A percentile compares a stretch with the other conserved stretches of the same genome.
These are phyloP conservation scores for Aspergillus sparsus DNA, from an alignment of 495 filamentous ascomycete genomes.

Conservation along the genomic window DNA sequence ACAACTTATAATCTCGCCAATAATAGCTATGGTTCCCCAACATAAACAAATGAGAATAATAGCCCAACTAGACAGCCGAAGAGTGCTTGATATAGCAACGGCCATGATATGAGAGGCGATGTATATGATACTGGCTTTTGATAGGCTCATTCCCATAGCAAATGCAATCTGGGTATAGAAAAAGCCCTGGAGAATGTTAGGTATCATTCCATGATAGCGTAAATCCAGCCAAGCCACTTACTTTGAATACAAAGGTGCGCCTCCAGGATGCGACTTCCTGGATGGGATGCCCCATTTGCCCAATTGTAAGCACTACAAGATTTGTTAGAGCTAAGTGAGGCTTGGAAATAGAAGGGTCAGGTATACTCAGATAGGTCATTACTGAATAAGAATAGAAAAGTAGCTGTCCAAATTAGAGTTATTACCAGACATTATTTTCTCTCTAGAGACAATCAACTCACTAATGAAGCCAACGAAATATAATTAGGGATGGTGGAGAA, in stretches of 20 bases:
- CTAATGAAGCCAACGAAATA: conserved; percentile 1
- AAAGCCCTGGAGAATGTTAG: neutral
- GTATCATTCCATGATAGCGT: neutral
- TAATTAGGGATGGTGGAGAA: neutral
- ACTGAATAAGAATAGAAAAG: conserved; percentile 11
- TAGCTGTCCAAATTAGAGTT: conserved; percentile 4
- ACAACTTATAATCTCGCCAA: conserved; percentile 4
- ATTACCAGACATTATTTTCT: no score
- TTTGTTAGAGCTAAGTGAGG: neutral
- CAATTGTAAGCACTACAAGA: conserved; percentile 6
- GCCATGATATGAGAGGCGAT: neutral
- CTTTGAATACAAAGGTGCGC: conserved; percentile 7
- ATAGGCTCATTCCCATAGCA: conserved; percentile 6
- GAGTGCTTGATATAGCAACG: neutral
- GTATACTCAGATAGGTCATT: conserved; percentile 6
- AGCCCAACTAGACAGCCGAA: neutral
- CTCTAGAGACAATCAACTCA: neutral
- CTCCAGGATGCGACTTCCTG: conserved; percentile 4
- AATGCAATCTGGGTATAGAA: conserved; percentile 8
- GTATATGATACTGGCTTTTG: conserved; percentile 4
- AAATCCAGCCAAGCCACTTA: neutral
- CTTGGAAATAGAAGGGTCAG: neutral
- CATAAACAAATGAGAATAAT: conserved; percentile 4
- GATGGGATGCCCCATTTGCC: conserved; percentile 5
- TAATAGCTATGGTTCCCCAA: conserved; percentile 6